Percentiles rank a stretch among this genome's conserved stretches.
These are phyloP conservation scores for Lasiosphaeris hirsuta DNA, from an alignment of 495 filamentous ascomycete species.

Conservation along the genomic window DNA sequence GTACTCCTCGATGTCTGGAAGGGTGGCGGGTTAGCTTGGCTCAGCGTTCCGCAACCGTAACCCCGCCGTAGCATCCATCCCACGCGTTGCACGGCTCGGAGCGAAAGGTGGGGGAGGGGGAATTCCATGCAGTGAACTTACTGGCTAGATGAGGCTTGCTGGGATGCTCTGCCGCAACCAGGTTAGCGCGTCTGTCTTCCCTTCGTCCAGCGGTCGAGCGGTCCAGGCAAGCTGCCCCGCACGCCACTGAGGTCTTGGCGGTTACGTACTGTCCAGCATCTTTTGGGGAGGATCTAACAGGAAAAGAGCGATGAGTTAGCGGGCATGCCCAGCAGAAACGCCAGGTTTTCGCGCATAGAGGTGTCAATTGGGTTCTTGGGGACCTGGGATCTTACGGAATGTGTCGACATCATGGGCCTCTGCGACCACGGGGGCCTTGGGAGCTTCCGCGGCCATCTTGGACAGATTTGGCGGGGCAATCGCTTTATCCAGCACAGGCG, in stretches of 20 bases:
- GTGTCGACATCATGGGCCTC: constrained; percentile 87
- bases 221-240: constrained; percentile 26
- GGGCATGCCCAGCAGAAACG: constrained; percentile 2
- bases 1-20: constrained; percentile 73
- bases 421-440: constrained; percentile 65
- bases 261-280: constrained; percentile 60
- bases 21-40: constrained; percentile 20
- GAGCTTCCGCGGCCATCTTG: constrained; percentile 64
- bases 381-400: constrained; percentile 51
- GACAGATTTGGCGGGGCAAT: constrained; percentile 23
- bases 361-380: constrained; percentile 17
- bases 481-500: constrained; percentile 18
- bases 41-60: not conserved
- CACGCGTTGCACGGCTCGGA: not conserved
- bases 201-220: constrained; percentile 21
- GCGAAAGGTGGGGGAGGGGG: not conserved
- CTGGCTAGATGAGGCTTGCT: constrained; percentile 54
- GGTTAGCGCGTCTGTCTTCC: constrained; percentile 33
- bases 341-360: constrained; percentile 9
- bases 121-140: constrained; percentile 30
- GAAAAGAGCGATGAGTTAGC: not conserved
- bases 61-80: not conserved
- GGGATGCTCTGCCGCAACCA: constrained; percentile 48
- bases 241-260: constrained; percentile 18
- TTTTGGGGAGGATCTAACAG: constrained; percentile 50